A percentile compares a stretch with the other conserved stretches of the same genome.
phyloP scores from a whole-genome alignment of 2,329 filamentous ascomycete species.

The Clonostachys byssicola region DNA sequence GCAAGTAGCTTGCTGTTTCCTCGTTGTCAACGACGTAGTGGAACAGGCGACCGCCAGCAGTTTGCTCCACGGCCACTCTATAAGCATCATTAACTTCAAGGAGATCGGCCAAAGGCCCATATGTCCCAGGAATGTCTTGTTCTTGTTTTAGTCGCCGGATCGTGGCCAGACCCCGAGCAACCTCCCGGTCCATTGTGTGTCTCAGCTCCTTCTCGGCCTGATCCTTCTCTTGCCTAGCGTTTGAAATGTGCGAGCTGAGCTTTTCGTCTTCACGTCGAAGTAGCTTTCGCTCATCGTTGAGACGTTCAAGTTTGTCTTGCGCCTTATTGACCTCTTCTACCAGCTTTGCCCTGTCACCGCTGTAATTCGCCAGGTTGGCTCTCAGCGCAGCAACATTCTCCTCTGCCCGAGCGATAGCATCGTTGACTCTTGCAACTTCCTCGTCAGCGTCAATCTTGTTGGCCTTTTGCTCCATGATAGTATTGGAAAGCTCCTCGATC shows the following conservation, averaged over 20 bases:
- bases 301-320: slow-evolving; percentile 71
- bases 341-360: slow-evolving; percentile 67
- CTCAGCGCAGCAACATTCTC: slow-evolving; percentile 67
- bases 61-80: slow-evolving; percentile 85
- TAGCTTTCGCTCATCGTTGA: slow-evolving; percentile 83
- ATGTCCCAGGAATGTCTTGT: slow-evolving; percentile 77
- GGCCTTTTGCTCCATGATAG: slow-evolving; percentile 75
- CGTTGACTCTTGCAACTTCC: slow-evolving; percentile 70
- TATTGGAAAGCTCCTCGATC: slow-evolving; percentile 73
- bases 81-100: slow-evolving; percentile 82
- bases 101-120: slow-evolving; percentile 91
- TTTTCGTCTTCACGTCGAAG: slow-evolving; percentile 88
- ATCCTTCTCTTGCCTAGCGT: slow-evolving; percentile 72
- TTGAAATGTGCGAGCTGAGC: slow-evolving; percentile 71
- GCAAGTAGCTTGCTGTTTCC: slow-evolving; percentile 76
- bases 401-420: slow-evolving; percentile 68
- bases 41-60: slow-evolving; percentile 87
- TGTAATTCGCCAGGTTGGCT: slow-evolving; percentile 73
- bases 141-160: slow-evolving; percentile 80
- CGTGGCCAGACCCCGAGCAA: slow-evolving; percentile 79
- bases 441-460: slow-evolving; percentile 82
- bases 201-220: slow-evolving; percentile 74
- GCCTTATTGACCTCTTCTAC: slow-evolving; percentile 72
- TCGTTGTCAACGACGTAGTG: slow-evolving; percentile 95
- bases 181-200: slow-evolving; percentile 85